Percentiles rank a stretch among this genome's conserved stretches.
Evolutionary conservation across 192 early-diverging fungal species (phyloP).

Genomic region (Coemansia sp.): DNA sequence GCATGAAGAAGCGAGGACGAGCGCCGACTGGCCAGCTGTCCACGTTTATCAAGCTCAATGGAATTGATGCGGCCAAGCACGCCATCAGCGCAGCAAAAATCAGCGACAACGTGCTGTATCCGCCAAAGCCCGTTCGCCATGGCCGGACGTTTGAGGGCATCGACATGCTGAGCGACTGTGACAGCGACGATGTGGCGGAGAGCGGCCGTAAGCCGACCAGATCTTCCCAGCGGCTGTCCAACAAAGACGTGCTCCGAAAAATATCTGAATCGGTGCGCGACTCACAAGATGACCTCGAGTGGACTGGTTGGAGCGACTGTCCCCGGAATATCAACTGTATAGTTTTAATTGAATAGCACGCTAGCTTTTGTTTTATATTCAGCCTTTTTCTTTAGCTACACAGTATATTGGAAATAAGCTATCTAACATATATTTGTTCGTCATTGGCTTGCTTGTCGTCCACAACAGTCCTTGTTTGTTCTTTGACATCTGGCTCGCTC

Average conservation of each 20-base stretch:
- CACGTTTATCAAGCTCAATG: conserved; percentile 26
- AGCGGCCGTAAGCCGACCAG: not conserved
- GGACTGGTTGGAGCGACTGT: conserved; percentile 26
- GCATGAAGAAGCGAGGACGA: conserved; percentile 33
- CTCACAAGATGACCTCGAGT: conserved; percentile 12
- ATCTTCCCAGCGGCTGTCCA: conserved; percentile 13
- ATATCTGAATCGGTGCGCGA: conserved; percentile 10
- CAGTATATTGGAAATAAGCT: too few species aligned
- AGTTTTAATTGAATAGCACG: conserved; percentile 18
- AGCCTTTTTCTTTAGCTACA: too few species aligned
- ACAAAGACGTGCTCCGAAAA: conserved; percentile 11
- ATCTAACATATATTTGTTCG: not conserved
- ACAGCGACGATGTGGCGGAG: not conserved
- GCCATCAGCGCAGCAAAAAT: conserved; percentile 15
- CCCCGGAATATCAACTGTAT: conserved; percentile 31
- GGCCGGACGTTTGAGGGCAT: not conserved
- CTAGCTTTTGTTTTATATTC: too few species aligned
- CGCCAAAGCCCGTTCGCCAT: not conserved
- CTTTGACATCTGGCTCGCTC: not conserved
- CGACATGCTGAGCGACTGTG: not conserved
- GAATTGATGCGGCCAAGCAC: conserved; percentile 21
- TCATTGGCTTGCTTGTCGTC: not conserved
- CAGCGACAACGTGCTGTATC: conserved; percentile 4
- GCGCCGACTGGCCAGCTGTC: conserved; percentile 42
- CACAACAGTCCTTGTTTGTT: not conserved